Evolutionary conservation across 2,329 filamentous ascomycete species (phyloP).

Genomic region (Colletotrichum musicola): DNA sequence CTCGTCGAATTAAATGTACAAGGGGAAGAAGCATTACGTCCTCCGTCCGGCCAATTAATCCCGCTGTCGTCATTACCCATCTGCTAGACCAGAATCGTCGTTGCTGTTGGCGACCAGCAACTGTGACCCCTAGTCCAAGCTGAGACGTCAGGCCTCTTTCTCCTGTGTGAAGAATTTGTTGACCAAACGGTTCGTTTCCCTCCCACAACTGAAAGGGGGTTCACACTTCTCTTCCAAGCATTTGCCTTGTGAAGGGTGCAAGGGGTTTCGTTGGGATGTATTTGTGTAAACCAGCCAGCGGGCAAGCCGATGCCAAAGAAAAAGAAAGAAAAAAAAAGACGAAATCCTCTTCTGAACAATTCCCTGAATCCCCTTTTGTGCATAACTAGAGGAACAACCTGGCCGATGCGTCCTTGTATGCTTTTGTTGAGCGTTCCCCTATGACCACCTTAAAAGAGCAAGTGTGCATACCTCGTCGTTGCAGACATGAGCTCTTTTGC

Average conservation of each 20-base stretch:
- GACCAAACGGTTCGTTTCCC: conserved; percentile 3
- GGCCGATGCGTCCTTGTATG: conserved; percentile 34
- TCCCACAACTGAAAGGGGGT: not conserved
- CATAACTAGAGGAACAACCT: conserved; percentile 31
- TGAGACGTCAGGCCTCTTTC: not conserved
- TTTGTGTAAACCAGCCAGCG: conserved; percentile 20
- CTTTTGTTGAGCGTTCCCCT: conserved; percentile 24
- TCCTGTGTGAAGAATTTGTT: not conserved
- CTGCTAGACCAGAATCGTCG: not conserved
- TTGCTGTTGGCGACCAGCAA: conserved; percentile 38
- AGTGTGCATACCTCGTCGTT: conserved; percentile 7
- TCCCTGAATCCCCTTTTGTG: conserved; percentile 35
- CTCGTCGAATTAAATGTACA: conserved; percentile 38
- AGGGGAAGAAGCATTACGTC: conserved; percentile 5
- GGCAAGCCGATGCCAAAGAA: conserved; percentile 27
- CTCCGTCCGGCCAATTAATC: conserved; percentile 8
- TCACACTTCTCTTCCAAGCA: conserved; percentile 10
- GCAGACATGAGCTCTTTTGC: conserved; percentile 31
- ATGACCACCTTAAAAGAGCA: conserved; percentile 30
- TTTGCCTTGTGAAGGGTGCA: not conserved
- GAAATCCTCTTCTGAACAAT: conserved; percentile 35
- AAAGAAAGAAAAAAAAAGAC: conserved; percentile 23
- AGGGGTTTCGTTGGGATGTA: not conserved
- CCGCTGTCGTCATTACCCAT: conserved; percentile 1
- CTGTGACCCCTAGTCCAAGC: not conserved